phyloP scores from a whole-genome alignment of 371 early-diverging fungal genomes.

The Apophysomyces ossiformis region DNA sequence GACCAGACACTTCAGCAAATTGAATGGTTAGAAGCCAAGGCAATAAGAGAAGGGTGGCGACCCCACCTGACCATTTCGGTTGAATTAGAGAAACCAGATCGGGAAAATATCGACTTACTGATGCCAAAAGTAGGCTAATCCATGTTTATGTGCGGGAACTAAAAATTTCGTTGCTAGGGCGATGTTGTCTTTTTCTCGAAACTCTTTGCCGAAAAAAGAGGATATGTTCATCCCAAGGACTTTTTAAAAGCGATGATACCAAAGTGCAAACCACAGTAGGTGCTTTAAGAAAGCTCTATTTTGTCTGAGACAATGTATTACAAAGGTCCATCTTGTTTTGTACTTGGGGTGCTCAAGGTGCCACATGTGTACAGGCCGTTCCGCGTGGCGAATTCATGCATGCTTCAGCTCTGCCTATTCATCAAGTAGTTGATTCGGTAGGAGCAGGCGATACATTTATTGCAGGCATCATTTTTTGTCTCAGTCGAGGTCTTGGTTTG shows the following conservation, averaged over 20 bases:
- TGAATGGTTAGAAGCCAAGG: constrained; percentile 52
- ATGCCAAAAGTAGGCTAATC: constrained; percentile 39
- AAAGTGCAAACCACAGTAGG: constrained; percentile 55
- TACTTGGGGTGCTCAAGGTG: constrained; percentile 66
- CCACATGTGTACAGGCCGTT: constrained; percentile 48
- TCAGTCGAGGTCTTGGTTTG: constrained; percentile 28
- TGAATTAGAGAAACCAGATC: constrained; percentile 71
- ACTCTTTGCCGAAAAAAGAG: constrained; percentile 64
- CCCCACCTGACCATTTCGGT: constrained; percentile 60
- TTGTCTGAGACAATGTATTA: background rate
- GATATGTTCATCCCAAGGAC: constrained; percentile 46
- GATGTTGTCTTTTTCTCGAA: constrained; percentile 74
- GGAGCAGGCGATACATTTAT: constrained; percentile 78
- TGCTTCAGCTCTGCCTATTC: constrained; percentile 41
- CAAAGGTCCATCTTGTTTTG: constrained; percentile 57
- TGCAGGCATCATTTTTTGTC: constrained; percentile 61
- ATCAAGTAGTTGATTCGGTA: constrained; percentile 58
- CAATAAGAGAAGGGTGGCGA: constrained; percentile 43
- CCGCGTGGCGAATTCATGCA: constrained; percentile 37
- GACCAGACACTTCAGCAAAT: constrained; percentile 59
- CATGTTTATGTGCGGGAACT: background rate
- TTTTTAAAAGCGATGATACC: constrained; percentile 47
- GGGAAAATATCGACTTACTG: constrained; percentile 57
- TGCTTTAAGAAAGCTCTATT: background rate
- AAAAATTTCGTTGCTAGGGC: constrained; percentile 33